These are phyloP conservation scores for Rhizopogon vesiculosus DNA, from an alignment of 768 basidiomycete species.

Conservation along the genomic window DNA sequence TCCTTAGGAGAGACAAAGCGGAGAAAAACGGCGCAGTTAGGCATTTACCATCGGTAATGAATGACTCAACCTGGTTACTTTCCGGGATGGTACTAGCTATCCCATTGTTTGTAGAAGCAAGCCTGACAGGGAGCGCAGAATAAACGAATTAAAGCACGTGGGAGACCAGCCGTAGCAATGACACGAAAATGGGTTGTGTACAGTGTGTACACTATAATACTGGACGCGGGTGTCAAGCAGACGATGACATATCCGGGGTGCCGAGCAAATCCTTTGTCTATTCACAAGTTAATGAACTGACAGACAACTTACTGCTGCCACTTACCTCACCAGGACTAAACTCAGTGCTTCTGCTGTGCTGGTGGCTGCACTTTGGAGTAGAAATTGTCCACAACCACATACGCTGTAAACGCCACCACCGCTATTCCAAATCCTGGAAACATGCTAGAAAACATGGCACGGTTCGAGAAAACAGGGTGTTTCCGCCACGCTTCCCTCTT, in stretches of 20 bases:
- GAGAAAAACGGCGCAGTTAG: background rate
- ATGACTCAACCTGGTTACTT: background rate
- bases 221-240: background rate
- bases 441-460: constrained; percentile 82
- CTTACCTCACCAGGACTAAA: background rate
- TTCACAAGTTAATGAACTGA: background rate
- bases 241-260: background rate
- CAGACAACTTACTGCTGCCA: background rate
- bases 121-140: background rate
- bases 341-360: constrained; percentile 3
- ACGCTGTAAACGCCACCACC: constrained; percentile 85
- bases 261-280: background rate
- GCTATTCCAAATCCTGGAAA: constrained; percentile 97
- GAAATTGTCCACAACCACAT: constrained; percentile 82
- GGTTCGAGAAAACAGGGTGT: constrained; percentile 81
- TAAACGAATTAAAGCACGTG: background rate
- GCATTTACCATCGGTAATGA: background rate
- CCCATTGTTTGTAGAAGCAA: background rate
- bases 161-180: background rate
- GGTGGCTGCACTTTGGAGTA: constrained; percentile 34
- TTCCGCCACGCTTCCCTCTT: constrained; percentile 92
- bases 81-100: background rate
- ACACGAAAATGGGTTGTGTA: background rate
- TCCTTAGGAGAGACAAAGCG: background rate
- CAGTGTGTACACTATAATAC: background rate